Evolutionary conservation across 345 rosid genomes (phyloP).

Genomic region (Atalantia buxifolia): DNA sequence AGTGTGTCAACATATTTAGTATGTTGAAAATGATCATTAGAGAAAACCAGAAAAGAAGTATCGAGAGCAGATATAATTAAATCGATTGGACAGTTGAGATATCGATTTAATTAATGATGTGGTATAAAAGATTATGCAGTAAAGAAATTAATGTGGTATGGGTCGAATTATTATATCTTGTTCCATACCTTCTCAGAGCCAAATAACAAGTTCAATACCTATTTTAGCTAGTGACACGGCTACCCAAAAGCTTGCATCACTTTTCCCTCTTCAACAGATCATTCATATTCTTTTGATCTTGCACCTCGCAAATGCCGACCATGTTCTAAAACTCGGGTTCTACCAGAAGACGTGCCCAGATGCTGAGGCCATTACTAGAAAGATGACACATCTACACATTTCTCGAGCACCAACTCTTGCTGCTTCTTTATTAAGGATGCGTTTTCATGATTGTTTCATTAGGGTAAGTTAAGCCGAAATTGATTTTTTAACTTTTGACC

Average conservation of each 20-base stretch:
- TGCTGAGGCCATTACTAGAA: conserved; percentile 28
- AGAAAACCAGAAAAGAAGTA: no score
- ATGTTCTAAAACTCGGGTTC: conserved; percentile 27
- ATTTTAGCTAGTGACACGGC: conserved; percentile 31
- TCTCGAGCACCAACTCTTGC: conserved; percentile 43
- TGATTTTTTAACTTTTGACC: no score
- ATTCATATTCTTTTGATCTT: conserved; percentile 25
- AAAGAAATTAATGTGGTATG: no score
- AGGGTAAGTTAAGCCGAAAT: conserved; percentile 24
- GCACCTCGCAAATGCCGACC: conserved; percentile 6
- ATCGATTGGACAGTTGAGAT: no score
- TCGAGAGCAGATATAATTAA: no score
- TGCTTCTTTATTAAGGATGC: conserved; percentile 42
- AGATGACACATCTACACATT: conserved; percentile 26
- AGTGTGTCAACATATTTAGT: no score
- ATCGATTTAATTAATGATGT: no score
- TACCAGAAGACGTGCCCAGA: conserved; percentile 38
- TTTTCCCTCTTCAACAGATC: conserved; percentile 24
- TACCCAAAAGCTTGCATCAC: conserved; percentile 29
- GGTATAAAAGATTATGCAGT: no score
- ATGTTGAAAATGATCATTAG: no score
- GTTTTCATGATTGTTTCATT: conserved; percentile 57
- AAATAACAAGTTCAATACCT: neutral
- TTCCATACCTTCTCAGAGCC: conserved; percentile 1
- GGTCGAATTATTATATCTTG: no score